A percentile compares a stretch with the other conserved stretches of the same genome.
Conservation (phyloP, 169 alveolate genomes). For the Babesia bovis region DNA sequence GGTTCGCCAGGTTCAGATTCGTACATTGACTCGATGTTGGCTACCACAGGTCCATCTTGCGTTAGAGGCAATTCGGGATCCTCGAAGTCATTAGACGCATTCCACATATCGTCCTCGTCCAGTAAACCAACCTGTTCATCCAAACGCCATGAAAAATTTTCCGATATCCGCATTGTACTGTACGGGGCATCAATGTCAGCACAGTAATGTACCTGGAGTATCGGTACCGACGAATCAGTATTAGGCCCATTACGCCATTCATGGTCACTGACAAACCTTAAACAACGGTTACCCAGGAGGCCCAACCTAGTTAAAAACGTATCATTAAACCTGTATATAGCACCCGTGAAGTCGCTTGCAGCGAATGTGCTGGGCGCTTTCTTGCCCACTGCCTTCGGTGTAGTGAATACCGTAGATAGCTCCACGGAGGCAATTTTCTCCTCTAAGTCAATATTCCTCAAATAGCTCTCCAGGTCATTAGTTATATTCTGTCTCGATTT, state of each 20-base stretch:
- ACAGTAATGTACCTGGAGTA: constrained; percentile 30
- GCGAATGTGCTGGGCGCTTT: constrained; percentile 7
- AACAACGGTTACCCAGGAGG: constrained; percentile 1
- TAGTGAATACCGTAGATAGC: not conserved
- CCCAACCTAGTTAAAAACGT: constrained; percentile 13
- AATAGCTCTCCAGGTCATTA: constrained; percentile 5
- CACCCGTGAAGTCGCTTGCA: constrained; percentile 22
- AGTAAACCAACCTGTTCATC: constrained; percentile 2
- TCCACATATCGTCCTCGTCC: not conserved
- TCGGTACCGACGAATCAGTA: constrained; percentile 7
- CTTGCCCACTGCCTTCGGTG: constrained; percentile 1
- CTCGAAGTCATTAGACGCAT: constrained; percentile 8
- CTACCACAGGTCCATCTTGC: not conserved
- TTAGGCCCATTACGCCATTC: constrained; percentile 14
- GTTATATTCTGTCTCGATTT: not conserved
- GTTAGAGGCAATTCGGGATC: constrained; percentile 4
- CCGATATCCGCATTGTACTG: not conserved
- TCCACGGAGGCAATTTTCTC: constrained; percentile 18
- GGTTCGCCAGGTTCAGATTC: constrained; percentile 11
- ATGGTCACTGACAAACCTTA: constrained; percentile 11
- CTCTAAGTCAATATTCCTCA: not conserved
- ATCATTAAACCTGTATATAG: constrained; percentile 33
- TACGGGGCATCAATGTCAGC: constrained; percentile 20
- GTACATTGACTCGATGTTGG: constrained; percentile 17
- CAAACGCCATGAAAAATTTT: constrained; percentile 21